These are phyloP conservation scores for Musa itinerans DNA, from an alignment of 176 grass and related monocot genomes.

Conservation along the genomic window DNA sequence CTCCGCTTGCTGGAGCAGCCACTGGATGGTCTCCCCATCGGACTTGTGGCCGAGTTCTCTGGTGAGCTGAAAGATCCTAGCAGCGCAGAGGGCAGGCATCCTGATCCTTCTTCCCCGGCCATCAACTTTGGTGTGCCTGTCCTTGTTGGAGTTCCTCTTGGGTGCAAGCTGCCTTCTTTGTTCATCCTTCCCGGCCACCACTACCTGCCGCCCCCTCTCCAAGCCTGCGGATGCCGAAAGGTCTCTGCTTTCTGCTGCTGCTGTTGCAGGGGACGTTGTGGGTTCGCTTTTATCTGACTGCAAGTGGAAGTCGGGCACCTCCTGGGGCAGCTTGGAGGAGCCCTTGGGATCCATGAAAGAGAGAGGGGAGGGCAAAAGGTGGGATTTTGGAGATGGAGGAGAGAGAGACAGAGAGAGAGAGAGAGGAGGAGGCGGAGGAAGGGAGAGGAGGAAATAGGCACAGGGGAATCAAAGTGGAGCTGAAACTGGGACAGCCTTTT, in stretches of 20 bases:
- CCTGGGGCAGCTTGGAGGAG: conserved; percentile 16
- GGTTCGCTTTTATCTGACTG: not conserved
- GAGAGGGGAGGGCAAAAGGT: not conserved
- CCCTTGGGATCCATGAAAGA: conserved; percentile 25
- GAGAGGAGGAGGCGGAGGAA: no score
- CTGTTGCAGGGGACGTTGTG: not conserved
- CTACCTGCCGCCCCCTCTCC: conserved; percentile 6
- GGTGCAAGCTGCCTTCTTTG: conserved; percentile 40
- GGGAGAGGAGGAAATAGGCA: not conserved
- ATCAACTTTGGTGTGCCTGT: conserved; percentile 83
- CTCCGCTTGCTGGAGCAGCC: conserved; percentile 82
- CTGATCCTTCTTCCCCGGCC: conserved; percentile 70
- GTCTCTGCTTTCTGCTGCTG: conserved; percentile 1
- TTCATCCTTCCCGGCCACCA: conserved; percentile 26
- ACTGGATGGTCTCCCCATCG: conserved; percentile 83
- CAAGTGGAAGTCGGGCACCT: conserved; percentile 8
- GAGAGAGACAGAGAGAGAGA: not conserved
- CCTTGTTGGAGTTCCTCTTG: conserved; percentile 81
- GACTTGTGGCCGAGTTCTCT: conserved; percentile 78
- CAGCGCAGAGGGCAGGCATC: conserved; percentile 84
- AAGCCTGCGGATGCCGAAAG: conserved; percentile 11
- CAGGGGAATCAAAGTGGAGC: not conserved
- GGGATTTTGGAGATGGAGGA: not conserved
- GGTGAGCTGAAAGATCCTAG: conserved; percentile 81
- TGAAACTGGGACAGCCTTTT: not conserved